Percentiles rank a stretch among this genome's conserved stretches.
Conservation (phyloP, 225 moss, liverwort and hornwort genomes). For the Pseudoscleropodium purum region DNA sequence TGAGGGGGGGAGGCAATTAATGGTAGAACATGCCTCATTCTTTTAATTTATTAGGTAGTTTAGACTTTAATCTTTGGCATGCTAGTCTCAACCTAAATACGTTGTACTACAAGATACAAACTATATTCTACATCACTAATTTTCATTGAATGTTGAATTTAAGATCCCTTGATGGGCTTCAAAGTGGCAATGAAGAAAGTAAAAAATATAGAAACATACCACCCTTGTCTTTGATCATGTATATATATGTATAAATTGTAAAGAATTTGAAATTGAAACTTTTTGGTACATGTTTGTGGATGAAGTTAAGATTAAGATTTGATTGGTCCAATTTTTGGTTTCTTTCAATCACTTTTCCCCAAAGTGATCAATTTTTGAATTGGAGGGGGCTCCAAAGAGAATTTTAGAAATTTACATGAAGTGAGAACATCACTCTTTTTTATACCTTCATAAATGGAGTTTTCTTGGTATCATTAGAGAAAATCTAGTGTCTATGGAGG, state of each 20-base stretch:
- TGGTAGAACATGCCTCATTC: too few relatives aligned
- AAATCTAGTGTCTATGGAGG: too few relatives aligned
- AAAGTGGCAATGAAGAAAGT: not conserved
- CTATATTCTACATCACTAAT: not conserved
- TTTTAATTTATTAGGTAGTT: not conserved
- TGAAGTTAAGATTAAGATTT: not conserved
- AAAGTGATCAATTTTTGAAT: not conserved
- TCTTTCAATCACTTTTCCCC: not conserved
- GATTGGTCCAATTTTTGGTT: not conserved
- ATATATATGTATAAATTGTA: too few relatives aligned
- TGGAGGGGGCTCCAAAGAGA: rapidly evolving
- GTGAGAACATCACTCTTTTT: not conserved
- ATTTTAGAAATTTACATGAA: rapidly evolving
- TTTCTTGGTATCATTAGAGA: not conserved
- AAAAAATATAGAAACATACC: not conserved
- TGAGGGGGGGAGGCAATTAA: too few relatives aligned
- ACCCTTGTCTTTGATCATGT: too few relatives aligned
- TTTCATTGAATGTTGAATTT: not conserved
- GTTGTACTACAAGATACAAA: not conserved
- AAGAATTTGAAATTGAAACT: not conserved
- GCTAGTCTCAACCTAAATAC: not conserved
- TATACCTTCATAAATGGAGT: too few relatives aligned
- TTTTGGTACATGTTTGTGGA: not conserved
- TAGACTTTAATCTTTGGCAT: not conserved
- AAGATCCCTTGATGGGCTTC: rapidly evolving